Evolutionary conservation across 2,329 filamentous ascomycete species (phyloP).

Genomic region (Remersonia thermophila): DNA sequence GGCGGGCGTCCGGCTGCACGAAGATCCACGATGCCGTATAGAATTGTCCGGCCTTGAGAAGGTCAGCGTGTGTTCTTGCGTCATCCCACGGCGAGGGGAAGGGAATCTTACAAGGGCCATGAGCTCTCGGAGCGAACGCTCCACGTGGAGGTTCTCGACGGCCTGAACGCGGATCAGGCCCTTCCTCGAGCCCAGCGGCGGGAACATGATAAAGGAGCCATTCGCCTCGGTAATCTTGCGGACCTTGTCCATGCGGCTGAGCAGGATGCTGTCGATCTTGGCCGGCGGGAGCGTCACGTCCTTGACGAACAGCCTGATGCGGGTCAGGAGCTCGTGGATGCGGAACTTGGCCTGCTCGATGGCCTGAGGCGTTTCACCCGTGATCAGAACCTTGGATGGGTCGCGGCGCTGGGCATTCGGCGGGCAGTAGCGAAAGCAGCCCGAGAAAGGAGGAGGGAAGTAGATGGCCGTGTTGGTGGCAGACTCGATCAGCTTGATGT

Average conservation of each 20-base stretch:
- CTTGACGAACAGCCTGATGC: constrained; percentile 78
- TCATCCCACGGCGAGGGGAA: too few relatives aligned
- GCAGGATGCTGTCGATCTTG: constrained; percentile 89
- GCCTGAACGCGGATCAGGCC: constrained; percentile 83
- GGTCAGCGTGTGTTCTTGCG: too few relatives aligned
- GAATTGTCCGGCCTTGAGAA: constrained; percentile 95
- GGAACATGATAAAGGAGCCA: constrained; percentile 88
- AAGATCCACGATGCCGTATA: constrained; percentile 97
- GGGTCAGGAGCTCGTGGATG: constrained; percentile 71
- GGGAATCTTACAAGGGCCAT: constrained; percentile 74
- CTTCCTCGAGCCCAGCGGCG: constrained; percentile 72
- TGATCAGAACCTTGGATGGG: constrained; percentile 88
- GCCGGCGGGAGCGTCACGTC: constrained; percentile 79
- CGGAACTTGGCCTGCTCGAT: constrained; percentile 85
- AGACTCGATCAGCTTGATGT: constrained; percentile 96
- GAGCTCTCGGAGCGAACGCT: constrained; percentile 87
- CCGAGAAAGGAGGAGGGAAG: constrained; percentile 88
- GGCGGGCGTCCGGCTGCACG: constrained; percentile 57
- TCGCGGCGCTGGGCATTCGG: constrained; percentile 69
- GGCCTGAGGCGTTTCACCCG: constrained; percentile 71
- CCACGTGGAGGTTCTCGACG: constrained; percentile 83
- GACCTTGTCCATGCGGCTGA: constrained; percentile 87
- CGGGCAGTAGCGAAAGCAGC: constrained; percentile 81
- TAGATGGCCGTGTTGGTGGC: constrained; percentile 94
- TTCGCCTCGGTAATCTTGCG: constrained; percentile 96